Evolutionary conservation across 2,329 filamentous ascomycete genomes (phyloP), one percentile per base, ranked within the genome.

Genomic region (Ploettnerulaceae sp.): DNA sequence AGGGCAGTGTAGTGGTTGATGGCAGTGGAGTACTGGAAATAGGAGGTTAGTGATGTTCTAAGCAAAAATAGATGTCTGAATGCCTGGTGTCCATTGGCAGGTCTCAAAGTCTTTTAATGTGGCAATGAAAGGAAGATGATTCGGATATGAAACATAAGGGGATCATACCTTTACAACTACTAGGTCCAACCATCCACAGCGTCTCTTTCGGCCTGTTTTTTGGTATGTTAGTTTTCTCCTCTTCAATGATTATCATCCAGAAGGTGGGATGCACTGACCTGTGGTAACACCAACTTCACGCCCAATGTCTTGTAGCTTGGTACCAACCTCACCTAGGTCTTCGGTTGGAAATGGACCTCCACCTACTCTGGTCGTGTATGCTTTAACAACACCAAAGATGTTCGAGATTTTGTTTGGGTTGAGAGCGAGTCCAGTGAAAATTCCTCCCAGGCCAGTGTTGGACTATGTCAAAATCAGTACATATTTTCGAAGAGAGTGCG

Each of bases 331-430:
- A 44, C 62, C 67, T 7, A 63, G 53, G 43, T 72, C 77, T 63
- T 86, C 82, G 0, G 81, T 82, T 38, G 81, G 81, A 68, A 86
- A 85, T 12, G 76, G 76, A 12, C 82, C 82, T 29, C 71, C 71
- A 34, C 72, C 74, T 14, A 82, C 77, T 45, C 58, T 21, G 22
- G 81, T 85, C 31, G 81, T 83, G 64, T 82, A 82, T 24, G 79
- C 80, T 64, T 85, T 83, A 4, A 82, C 76, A 9, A 85, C 81
- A 44, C 82, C 82, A 54, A 84, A 76, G 37, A 78, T 73, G 53
- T 82, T 73, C 43, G 71, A 73, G 51, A 85, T 71, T 52, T 79
- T 79, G 53, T 69, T 74, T 51, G 77, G 80, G 60, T 79, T 77
- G 34, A 85, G 65, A 26, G 74, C 74, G 9, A 85, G 51, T 4